phyloP scores from a whole-genome alignment of 345 rosid species.

The Arabidopsis suecica region DNA sequence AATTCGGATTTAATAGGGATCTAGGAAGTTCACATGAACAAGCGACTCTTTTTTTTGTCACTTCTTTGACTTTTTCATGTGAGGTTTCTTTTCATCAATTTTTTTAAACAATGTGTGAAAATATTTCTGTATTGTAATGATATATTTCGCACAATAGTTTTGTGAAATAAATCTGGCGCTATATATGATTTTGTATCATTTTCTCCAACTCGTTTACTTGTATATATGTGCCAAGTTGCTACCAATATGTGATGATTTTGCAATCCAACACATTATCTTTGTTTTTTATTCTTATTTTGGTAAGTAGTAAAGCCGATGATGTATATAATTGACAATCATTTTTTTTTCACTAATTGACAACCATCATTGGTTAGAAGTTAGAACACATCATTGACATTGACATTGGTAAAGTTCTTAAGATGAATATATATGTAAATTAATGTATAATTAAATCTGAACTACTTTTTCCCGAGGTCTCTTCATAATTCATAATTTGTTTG shows the following conservation, averaged over 20 bases:
- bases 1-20: neutral
- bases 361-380: conserved; percentile 11
- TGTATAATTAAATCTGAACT: neutral
- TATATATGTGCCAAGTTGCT: conserved; percentile 8
- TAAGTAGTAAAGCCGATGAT: conserved; percentile 27
- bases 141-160: neutral
- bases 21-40: neutral
- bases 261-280: conserved; percentile 7
- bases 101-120: neutral
- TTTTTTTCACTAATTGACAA: neutral
- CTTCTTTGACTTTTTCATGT: conserved; percentile 35
- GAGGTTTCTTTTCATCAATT: conserved; percentile 9
- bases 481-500: conserved; percentile 9
- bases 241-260: conserved; percentile 16
- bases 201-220: conserved; percentile 14
- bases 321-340: conserved; percentile 1
- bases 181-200: neutral
- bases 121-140: neutral
- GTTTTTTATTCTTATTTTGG: conserved; percentile 20
- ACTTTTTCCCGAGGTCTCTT: conserved; percentile 11
- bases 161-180: neutral
- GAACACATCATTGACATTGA: neutral
- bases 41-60: conserved; percentile 18
- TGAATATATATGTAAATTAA: conserved; percentile 2
- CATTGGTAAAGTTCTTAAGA: conserved; percentile 2